Percentiles rank a stretch among this genome's conserved stretches.
phyloP scores from a whole-genome alignment of 2,329 filamentous ascomycete genomes.

The Aspergillus sclerotialis region DNA sequence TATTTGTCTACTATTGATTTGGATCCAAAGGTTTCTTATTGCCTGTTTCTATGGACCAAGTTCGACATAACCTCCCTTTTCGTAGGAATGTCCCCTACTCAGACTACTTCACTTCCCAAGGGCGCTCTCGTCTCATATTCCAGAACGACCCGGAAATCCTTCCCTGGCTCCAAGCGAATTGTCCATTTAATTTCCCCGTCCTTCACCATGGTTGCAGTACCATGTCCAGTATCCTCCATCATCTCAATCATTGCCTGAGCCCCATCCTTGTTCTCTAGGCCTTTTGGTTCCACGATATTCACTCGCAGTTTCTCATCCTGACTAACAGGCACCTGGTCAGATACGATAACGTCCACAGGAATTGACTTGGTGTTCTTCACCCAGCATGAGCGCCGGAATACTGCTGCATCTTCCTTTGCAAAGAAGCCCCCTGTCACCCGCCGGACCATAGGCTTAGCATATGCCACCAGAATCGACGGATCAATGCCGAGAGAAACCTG shows the following conservation, averaged over 20 bases:
- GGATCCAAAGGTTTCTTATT: no score
- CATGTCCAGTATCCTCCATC: constrained; percentile 47
- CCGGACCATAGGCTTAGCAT: constrained; percentile 21
- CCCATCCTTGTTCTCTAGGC: constrained; percentile 20
- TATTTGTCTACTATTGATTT: no score
- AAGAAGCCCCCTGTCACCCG: constrained; percentile 22
- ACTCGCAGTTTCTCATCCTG: constrained; percentile 25
- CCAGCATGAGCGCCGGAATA: constrained; percentile 23
- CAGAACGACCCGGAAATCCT: constrained; percentile 50
- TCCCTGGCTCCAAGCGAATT: constrained; percentile 51
- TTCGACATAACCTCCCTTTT: no score
- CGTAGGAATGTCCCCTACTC: no score
- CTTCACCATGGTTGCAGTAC: constrained; percentile 48
- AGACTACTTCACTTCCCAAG: constrained; percentile 15
- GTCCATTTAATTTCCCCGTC: constrained; percentile 54
- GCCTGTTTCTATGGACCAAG: no score
- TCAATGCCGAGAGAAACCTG: constrained; percentile 27
- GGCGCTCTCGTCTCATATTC: constrained; percentile 58
- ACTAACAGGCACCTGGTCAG: constrained; percentile 27
- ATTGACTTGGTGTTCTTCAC: constrained; percentile 26
- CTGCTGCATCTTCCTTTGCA: constrained; percentile 21
- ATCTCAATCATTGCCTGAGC: constrained; percentile 12
- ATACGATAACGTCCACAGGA: constrained; percentile 19
- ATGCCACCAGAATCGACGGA: constrained; percentile 22
- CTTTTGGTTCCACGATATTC: constrained; percentile 20